Evolutionary conservation across 2,329 filamentous ascomycete species (phyloP).

Genomic region (Xylaria sp.): DNA sequence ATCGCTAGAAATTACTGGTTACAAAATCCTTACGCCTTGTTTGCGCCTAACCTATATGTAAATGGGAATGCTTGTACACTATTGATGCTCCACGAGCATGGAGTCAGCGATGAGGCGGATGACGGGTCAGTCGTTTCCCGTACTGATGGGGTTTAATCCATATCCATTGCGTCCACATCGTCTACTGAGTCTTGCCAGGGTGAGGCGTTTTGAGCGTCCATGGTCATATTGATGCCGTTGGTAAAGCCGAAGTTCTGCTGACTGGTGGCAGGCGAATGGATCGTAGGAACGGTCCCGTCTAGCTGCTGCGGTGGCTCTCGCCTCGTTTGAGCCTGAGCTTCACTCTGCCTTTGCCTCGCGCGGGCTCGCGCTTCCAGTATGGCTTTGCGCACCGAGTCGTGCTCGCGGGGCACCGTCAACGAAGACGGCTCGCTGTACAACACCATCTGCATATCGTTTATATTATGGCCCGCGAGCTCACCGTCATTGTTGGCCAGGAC

Average conservation of each 20-base stretch:
- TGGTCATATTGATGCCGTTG: not conserved
- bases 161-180: slow-evolving; percentile 75
- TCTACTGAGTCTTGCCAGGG: slow-evolving; percentile 43
- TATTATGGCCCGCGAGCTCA: slow-evolving; percentile 60
- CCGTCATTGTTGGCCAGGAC: slow-evolving; percentile 69
- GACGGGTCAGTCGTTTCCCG: not conserved
- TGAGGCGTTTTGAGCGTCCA: slow-evolving; percentile 10
- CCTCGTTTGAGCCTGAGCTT: slow-evolving; percentile 46
- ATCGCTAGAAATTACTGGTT: not conserved
- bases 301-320: not conserved
- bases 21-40: not conserved
- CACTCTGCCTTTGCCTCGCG: slow-evolving; percentile 68
- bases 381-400: slow-evolving; percentile 82
- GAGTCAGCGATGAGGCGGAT: not conserved
- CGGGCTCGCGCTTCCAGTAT: slow-evolving; percentile 83
- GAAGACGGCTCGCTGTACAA: slow-evolving; percentile 76
- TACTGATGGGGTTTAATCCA: slow-evolving; percentile 55
- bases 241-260: not conserved
- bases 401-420: slow-evolving; percentile 77
- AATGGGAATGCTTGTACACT: slow-evolving; percentile 25
- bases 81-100: slow-evolving; percentile 23
- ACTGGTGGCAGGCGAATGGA: not conserved
- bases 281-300: not conserved
- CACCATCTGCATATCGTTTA: slow-evolving; percentile 73
- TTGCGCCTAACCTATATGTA: slow-evolving; percentile 24